Evolutionary conservation across 768 basidiomycete genomes (phyloP), one percentile per base, ranked within the genome.

Genomic region (Naematelia encephala): DNA sequence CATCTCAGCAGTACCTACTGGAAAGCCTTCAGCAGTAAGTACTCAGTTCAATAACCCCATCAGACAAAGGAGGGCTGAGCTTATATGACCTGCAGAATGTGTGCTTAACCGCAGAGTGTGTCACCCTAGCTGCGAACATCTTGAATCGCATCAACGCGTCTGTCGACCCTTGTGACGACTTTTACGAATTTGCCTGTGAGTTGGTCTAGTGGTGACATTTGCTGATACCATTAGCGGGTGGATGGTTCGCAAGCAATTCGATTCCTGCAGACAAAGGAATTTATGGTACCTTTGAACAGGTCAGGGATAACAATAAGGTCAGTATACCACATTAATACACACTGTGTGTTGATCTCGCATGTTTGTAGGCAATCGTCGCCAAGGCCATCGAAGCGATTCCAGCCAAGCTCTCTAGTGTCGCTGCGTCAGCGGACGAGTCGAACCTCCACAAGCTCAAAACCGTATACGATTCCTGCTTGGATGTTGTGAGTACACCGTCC

Each of bases 161-260:
- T 8, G 82, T 87, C 64, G 91, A 98, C 72, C 96, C 96, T 0
- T 99, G 96, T 77, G 89, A 97, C 66, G 87, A 91, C 77, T 96
- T 97, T 76, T 97, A 92, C 72, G 84, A 87, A 63, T 98, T 86
- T 78, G 85, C 92, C 10, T 93, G 91, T 93, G 70, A 69, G 90
- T 85, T 8, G 12, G 30, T 54, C 4, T 10, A 42, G 11, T 3
- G 14, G 13, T 2, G 5, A 19, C 39, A 28, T 34, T 16, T 64
- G 60, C 16, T 57, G 46, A 63, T 50, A 1, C 45, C 34, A 2
- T 14, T 54, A 93, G 90, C 87, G 70, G 90, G 90, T 16, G 91
- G 91, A 12, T 99, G 94, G 94, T 81, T 88, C 19, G 83, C 83
- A 43, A 78, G 80, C 0, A 86, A 98, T 73, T 88, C 90, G 28